phyloP scores from a whole-genome alignment of 345 rosid species.

The Dovyalis caffra region DNA sequence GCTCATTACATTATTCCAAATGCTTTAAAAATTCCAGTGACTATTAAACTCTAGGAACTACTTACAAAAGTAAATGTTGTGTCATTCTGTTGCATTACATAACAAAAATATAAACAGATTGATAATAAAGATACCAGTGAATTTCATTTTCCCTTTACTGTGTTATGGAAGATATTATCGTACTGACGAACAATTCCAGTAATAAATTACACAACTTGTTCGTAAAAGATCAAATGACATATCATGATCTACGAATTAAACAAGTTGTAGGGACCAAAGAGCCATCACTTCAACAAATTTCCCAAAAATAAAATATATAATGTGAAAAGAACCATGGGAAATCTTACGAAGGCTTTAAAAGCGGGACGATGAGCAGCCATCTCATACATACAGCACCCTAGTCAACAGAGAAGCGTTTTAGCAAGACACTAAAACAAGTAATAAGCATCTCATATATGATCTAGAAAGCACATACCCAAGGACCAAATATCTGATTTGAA shows the following conservation, averaged over 20 bases:
- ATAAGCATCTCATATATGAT: conserved; percentile 3
- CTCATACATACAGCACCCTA: conserved; percentile 99
- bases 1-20: conserved; percentile 1
- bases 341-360: conserved; percentile 96
- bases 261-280: conserved; percentile 3
- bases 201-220: conserved; percentile 1
- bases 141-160: neutral
- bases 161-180: neutral
- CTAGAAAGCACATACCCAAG: conserved; percentile 51
- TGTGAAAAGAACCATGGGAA: conserved; percentile 14
- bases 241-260: neutral
- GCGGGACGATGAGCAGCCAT: conserved; percentile 99
- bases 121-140: neutral
- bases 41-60: neutral
- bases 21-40: neutral
- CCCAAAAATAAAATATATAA: conserved; percentile 1
- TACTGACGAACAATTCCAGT: neutral
- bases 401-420: conserved; percentile 33
- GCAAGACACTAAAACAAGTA: conserved; percentile 8
- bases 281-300: neutral
- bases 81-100: neutral
- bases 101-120: neutral
- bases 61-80: neutral
- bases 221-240: neutral
- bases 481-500: conserved; percentile 99